phyloP scores from a whole-genome alignment of 225 moss, liverwort and hornwort genomes.

The Thuidium tamariscinum region DNA sequence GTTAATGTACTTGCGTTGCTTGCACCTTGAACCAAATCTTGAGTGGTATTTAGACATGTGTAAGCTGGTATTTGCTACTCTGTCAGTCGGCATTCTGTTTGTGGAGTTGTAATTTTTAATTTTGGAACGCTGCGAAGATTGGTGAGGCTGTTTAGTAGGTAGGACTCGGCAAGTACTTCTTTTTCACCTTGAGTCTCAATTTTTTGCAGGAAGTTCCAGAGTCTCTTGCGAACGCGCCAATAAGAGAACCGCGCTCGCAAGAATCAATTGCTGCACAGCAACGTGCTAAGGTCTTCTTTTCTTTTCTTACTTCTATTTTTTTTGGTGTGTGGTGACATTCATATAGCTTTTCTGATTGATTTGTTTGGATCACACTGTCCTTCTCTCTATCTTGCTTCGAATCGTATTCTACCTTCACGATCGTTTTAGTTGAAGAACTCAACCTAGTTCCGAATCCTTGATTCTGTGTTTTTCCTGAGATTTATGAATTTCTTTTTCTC shows the following conservation, averaged over 20 bases:
- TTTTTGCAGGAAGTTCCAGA: conserved; percentile 52
- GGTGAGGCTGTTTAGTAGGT: background rate
- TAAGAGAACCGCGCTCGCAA: conserved; percentile 43
- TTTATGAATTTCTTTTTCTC: background rate
- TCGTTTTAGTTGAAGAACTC: background rate
- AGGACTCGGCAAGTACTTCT: background rate
- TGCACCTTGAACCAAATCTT: background rate
- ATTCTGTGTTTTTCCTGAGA: background rate
- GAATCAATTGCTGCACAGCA: conserved; percentile 65
- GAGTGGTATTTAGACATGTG: background rate
- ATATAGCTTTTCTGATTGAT: background rate
- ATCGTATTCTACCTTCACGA: background rate
- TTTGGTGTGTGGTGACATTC: background rate
- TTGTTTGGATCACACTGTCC: background rate
- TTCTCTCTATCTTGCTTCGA: background rate
- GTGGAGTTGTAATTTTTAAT: background rate
- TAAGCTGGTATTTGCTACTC: background rate
- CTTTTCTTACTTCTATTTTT: background rate
- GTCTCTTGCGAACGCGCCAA: conserved; percentile 51
- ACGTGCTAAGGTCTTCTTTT: conserved; percentile 43
- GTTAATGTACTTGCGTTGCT: background rate
- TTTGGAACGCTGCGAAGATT: background rate
- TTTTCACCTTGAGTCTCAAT: background rate
- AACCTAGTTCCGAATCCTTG: background rate
- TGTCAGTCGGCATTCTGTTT: background rate